phyloP scores from a whole-genome alignment of 1,284 basidiomycete genomes.

The Marasmius fiardii region DNA sequence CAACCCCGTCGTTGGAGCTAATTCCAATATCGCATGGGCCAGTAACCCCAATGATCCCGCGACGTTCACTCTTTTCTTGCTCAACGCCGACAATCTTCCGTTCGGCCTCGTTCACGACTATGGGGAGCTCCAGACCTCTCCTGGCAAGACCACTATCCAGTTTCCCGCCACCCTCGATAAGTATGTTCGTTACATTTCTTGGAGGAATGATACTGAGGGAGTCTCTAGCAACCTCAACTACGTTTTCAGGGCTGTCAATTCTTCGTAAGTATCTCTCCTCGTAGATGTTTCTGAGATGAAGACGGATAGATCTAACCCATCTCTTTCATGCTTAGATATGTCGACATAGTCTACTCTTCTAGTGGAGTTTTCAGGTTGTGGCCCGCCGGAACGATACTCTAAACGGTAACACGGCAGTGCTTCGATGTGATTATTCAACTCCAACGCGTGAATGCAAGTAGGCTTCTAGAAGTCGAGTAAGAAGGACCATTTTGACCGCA shows the following conservation, averaged over 20 bases:
- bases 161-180: constrained; percentile 2
- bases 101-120: constrained; percentile 9
- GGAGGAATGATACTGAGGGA: neutral
- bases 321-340: neutral
- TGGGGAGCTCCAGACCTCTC: constrained; percentile 9
- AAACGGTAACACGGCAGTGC: neutral
- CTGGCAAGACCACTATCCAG: constrained; percentile 1
- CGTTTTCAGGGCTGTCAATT: constrained; percentile 11
- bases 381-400: neutral
- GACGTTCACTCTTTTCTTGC: constrained; percentile 10
- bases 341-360: neutral
- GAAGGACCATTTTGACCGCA: no score
- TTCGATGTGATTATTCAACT: no score
- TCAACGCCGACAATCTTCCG: constrained; percentile 7
- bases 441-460: no score
- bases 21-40: constrained; percentile 8
- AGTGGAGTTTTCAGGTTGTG: neutral
- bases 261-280: neutral
- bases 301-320: neutral
- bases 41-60: constrained; percentile 8
- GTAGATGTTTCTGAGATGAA: neutral
- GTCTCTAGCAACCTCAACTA: constrained; percentile 2
- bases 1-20: constrained; percentile 7
- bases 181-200: constrained; percentile 1
- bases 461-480: no score